Evolutionary conservation across 2,329 filamentous ascomycete species (phyloP).

Genomic region (Colletotrichum magnum): DNA sequence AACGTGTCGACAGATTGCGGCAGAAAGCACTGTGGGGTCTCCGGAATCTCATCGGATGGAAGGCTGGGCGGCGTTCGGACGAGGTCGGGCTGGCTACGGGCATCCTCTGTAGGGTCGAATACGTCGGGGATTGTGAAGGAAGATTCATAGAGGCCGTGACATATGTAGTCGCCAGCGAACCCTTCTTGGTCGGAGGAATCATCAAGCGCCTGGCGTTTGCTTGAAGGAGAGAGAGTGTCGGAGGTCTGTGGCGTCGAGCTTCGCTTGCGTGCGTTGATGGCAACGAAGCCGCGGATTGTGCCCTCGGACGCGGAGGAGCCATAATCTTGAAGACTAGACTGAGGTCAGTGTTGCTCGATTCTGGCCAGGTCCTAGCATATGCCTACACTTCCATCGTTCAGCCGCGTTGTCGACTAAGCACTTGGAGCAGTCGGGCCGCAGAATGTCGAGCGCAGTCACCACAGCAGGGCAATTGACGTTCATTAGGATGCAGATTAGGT

Average conservation of each 20-base stretch:
- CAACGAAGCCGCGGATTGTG: background rate
- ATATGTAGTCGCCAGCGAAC: background rate
- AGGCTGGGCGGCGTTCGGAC: background rate
- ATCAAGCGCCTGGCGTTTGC: conserved; percentile 9
- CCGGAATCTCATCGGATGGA: background rate
- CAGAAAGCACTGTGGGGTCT: background rate
- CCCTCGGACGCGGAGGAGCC: background rate
- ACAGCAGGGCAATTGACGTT: background rate
- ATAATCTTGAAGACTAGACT: background rate
- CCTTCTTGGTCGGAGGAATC: background rate
- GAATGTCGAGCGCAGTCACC: too few relatives aligned
- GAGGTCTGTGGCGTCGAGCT: conserved; percentile 2
- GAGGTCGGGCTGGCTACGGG: background rate
- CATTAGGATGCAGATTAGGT: background rate
- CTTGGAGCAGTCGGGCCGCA: background rate
- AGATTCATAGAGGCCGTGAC: background rate
- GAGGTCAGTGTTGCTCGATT: background rate
- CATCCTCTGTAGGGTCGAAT: background rate
- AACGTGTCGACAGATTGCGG: background rate
- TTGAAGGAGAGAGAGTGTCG: background rate
- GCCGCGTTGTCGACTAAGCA: background rate
- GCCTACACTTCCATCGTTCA: background rate
- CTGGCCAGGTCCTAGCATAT: background rate
- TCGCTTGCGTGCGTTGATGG: conserved; percentile 28
- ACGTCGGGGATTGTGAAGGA: background rate